Conservation (phyloP, 805 yeast species). For the Ogataea pini region DNA sequence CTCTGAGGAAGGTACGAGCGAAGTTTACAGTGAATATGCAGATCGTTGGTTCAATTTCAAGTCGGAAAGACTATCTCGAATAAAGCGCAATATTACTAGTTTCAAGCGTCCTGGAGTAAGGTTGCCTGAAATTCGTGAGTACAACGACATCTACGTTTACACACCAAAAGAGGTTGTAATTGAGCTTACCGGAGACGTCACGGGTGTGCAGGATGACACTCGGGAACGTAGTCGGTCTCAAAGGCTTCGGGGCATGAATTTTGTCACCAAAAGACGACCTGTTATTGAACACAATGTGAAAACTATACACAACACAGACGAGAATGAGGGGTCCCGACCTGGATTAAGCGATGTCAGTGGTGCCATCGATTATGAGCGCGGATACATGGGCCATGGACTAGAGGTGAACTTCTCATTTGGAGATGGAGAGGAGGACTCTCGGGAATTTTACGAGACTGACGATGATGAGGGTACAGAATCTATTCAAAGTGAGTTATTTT, state of each 20-base stretch:
- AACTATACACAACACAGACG: constrained; percentile 6
- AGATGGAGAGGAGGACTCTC: neutral
- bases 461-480: neutral
- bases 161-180: constrained; percentile 44
- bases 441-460: neutral
- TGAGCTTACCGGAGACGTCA: constrained; percentile 25
- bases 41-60: constrained; percentile 17
- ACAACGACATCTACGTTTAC: constrained; percentile 44
- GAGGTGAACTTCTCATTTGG: neutral
- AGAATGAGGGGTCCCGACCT: constrained; percentile 3
- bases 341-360: neutral
- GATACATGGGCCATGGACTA: neutral
- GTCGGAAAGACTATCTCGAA: neutral
- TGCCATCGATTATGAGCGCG: neutral
- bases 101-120: neutral
- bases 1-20: neutral
- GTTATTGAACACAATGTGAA: constrained; percentile 16
- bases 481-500: neutral
- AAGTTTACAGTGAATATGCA: neutral
- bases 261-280: constrained; percentile 6
- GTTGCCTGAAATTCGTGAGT: neutral
- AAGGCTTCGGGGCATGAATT: neutral
- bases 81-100: neutral
- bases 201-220: neutral
- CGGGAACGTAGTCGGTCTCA: neutral